Conservation (phyloP, 306 rosid genomes). For the Prunus salicina region DNA sequence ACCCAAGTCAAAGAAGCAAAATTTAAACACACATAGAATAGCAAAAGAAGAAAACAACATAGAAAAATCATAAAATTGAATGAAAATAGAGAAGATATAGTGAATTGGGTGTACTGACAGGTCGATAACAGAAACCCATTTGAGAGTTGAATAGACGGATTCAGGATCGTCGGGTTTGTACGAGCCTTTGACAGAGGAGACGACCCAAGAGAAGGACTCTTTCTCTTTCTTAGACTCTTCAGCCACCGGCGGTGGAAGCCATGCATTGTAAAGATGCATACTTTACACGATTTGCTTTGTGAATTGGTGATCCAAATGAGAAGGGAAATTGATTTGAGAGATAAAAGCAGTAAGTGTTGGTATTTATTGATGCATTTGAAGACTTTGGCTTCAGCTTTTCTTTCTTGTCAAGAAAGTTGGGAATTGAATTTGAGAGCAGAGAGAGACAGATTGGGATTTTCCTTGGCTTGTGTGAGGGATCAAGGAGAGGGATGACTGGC, state of each 20-base stretch:
- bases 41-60: neutral
- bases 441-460: conserved; percentile 12
- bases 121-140: conserved; percentile 87
- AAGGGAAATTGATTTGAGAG: neutral
- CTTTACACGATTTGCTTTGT: conserved; percentile 7
- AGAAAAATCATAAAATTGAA: neutral
- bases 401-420: conserved; percentile 33
- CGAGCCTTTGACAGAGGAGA: conserved; percentile 49
- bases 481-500: neutral
- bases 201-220: conserved; percentile 71
- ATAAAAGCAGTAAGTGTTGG: neutral
- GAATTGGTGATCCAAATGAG: neutral
- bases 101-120: conserved; percentile 51
- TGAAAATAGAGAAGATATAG: neutral
- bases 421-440: neutral
- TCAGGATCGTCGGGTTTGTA: conserved; percentile 73
- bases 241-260: conserved; percentile 97
- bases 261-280: conserved; percentile 98
- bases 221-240: conserved; percentile 56
- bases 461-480: neutral
- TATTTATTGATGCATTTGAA: neutral
- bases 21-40: conserved; percentile 1
- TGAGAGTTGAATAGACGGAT: conserved; percentile 78
- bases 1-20: neutral
- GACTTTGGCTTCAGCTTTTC: conserved; percentile 12